A percentile compares a stretch with the other conserved stretches of the same genome.
Conservation (phyloP, 805 yeast species). For the Kodamaea restingae region DNA sequence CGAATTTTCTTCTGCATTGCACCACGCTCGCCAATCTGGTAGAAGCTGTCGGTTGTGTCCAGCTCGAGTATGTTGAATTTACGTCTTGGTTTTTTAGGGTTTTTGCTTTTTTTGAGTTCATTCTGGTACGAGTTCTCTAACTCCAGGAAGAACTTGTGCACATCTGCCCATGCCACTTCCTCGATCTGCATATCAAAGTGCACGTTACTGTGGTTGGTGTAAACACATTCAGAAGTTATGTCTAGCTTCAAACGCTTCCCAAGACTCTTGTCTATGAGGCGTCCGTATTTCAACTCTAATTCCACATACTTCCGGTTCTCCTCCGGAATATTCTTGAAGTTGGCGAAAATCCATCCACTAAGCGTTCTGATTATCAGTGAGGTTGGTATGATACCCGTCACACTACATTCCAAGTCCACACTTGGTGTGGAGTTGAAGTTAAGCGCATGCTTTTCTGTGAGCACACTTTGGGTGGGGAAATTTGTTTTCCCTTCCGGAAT, state of each 20-base stretch:
- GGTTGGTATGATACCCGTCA: slow-evolving; percentile 72
- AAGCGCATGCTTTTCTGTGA: slow-evolving; percentile 22
- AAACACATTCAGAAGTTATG: slow-evolving; percentile 64
- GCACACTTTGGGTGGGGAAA: slow-evolving; percentile 1
- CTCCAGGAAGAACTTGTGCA: slow-evolving; percentile 51
- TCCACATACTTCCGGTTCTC: slow-evolving; percentile 56
- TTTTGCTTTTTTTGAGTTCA: slow-evolving; percentile 21
- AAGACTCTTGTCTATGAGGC: slow-evolving; percentile 57
- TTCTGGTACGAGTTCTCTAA: slow-evolving; percentile 49
- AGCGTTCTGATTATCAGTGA: slow-evolving; percentile 78
- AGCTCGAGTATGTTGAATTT: slow-evolving; percentile 59
- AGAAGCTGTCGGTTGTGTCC: slow-evolving; percentile 59
- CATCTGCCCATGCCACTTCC: slow-evolving; percentile 54
- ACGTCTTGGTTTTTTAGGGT: slow-evolving; percentile 32
- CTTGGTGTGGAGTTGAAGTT: slow-evolving; percentile 28
- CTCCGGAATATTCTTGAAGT: slow-evolving; percentile 58
- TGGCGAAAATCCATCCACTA: slow-evolving; percentile 87
- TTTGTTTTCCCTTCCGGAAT: neutral
- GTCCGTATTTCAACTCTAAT: slow-evolving; percentile 72
- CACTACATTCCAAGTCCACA: slow-evolving; percentile 45
- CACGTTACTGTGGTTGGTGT: slow-evolving; percentile 52
- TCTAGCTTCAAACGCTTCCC: slow-evolving; percentile 64
- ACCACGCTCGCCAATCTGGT: slow-evolving; percentile 57
- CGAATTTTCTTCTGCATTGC: slow-evolving; percentile 63
- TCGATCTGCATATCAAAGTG: slow-evolving; percentile 65